A percentile compares a stretch with the other conserved stretches of the same genome.
Conservation (phyloP, 1,284 basidiomycete genomes). For the Ceratobasidium sp. region DNA sequence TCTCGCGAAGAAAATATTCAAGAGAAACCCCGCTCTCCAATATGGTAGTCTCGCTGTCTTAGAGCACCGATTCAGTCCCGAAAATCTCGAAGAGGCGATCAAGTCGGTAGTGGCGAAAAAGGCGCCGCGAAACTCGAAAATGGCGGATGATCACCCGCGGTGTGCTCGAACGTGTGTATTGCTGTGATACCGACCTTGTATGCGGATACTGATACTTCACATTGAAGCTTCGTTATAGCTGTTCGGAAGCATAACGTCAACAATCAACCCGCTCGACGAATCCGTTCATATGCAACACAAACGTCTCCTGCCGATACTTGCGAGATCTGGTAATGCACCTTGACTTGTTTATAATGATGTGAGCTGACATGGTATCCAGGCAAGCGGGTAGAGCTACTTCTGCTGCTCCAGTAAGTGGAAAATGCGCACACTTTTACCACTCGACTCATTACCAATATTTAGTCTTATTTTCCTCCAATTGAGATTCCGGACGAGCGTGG, state of each 20-base stretch:
- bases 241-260: conserved; percentile 26
- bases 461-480: conserved; percentile 29
- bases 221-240: conserved; percentile 28
- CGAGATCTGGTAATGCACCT: conserved; percentile 16
- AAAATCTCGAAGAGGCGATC: conserved; percentile 35
- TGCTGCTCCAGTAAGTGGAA: conserved; percentile 22
- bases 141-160: conserved; percentile 17
- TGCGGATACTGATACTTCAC: background rate
- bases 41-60: background rate
- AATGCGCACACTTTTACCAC: background rate
- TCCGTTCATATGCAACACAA: conserved; percentile 25
- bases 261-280: conserved; percentile 20
- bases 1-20: conserved; percentile 47
- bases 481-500: conserved; percentile 17
- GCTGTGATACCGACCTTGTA: background rate
- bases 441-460: background rate
- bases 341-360: background rate
- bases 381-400: conserved; percentile 34
- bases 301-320: conserved; percentile 18
- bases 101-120: conserved; percentile 14
- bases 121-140: conserved; percentile 4
- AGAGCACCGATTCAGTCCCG: conserved; percentile 22
- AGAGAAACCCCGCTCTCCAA: background rate
- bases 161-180: conserved; percentile 24
- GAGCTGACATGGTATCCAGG: background rate